Evolutionary conservation across 2,329 filamentous ascomycete species (phyloP), one percentile per base, ranked within the genome.

Genomic region (Diaporthe nobilis): DNA sequence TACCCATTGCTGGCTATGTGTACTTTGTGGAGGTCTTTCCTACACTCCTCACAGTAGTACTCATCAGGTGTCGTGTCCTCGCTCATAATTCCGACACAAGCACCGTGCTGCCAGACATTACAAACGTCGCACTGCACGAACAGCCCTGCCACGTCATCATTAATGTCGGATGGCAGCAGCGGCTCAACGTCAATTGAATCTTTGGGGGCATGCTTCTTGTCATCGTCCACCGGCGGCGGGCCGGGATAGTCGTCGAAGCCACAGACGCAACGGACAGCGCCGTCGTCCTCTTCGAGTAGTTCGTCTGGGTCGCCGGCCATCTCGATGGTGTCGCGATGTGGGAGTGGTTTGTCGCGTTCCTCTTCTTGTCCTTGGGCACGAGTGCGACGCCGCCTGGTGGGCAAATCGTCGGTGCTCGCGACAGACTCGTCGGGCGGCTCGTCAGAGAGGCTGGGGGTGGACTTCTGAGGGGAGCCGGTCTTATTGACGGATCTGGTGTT

Each of bases 81-180:
- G 79, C 97, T 97, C 87, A 98, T 95, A 81, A 99, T 98, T 77
- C 97, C 96, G 76, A 99, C 96, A 82, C 97, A 99, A 77, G 96
- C 96, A 81, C 97, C 97, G 83, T 99, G 97, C 84, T 99, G 97
- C 97, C 96, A 99, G 78, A 98, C 97, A 83, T 98, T 97, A 88
- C 97, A 99, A 78, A 94, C 89, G 85, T 98, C 97, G 90, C 97
- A 99, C 87, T 98, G 96, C 79, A 99, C 96, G 85, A 98, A 99
- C 85, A 98, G 94, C 71, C 96, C 96, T 60, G 96, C 97, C 79
- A 96, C 90, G 79, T 98, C 96, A 81, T 98, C 95, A 92, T 91
- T 78, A 95, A 88, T 78, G 17, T 92, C 86, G 86, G 92, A 86
- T 83, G 88, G 84, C 84, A 89, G 85, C 86, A 92, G 86, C 83